phyloP scores from a whole-genome alignment of 768 basidiomycete genomes.

The Mycena leptocephala region DNA sequence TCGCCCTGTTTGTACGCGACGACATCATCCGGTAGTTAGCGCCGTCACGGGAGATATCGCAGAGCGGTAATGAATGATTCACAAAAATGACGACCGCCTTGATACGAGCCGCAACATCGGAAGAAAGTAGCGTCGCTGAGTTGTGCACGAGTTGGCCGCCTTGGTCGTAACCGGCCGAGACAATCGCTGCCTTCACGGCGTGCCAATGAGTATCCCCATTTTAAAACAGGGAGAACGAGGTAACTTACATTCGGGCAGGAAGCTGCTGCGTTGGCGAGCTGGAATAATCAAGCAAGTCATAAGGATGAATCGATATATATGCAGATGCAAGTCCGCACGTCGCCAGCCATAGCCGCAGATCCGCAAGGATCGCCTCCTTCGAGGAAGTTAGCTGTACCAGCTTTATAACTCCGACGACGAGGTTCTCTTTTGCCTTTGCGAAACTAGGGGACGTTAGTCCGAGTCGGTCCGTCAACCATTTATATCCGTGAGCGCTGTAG shows the following conservation, averaged over 20 bases:
- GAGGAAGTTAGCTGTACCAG: slow-evolving; percentile 55
- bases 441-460: no score
- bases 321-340: slow-evolving; percentile 39
- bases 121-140: slow-evolving; percentile 52
- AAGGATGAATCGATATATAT: neutral
- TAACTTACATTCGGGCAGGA: slow-evolving; percentile 37
- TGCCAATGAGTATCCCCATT: neutral
- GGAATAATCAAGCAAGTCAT: neutral
- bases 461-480: no score
- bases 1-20: slow-evolving; percentile 41
- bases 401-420: no score
- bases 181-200: slow-evolving; percentile 38
- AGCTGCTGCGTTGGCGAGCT: slow-evolving; percentile 4
- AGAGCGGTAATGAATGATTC: no score
- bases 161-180: slow-evolving; percentile 45
- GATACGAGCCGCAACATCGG: slow-evolving; percentile 44
- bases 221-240: neutral
- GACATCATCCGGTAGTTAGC: neutral
- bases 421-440: no score
- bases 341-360: slow-evolving; percentile 53
- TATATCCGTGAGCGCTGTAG: no score
- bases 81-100: slow-evolving; percentile 52
- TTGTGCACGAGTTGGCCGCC: slow-evolving; percentile 55
- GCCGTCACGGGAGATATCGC: no score
- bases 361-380: slow-evolving; percentile 55